Base-by-base conservation (phyloP, 1,284 basidiomycete genomes). In the Puccinia polysora region DNA sequence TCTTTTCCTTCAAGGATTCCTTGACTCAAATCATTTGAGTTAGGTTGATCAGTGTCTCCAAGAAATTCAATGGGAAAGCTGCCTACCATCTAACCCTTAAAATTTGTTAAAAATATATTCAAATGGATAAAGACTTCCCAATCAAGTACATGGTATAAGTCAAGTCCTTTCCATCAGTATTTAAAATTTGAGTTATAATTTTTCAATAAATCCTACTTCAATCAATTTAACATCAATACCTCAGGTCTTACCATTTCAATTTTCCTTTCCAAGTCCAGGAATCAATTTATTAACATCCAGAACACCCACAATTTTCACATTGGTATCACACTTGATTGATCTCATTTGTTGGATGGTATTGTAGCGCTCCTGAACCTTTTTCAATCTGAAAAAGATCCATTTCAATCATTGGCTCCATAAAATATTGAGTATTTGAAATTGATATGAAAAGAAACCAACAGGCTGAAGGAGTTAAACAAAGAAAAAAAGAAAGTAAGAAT, bases 11-110 rank as follows among this genome's bases (percentile, higher is more conserved):
- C 74, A 89, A 88, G 28, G 92, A 98, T 74, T 87, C 86, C 76
- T 83, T 98, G 74, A 98, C 97, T 85, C 85, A 95, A 74, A 96
- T 94, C 83, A 96, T 97, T 87, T 95, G 95, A 25, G 95, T 95
- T 74, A 86, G 95, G 75, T 82, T 98, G 69, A 91, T 98, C 78
- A 95, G 95, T 68, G 84, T 89, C 30, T 93, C 90, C 80, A 88
- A 89, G 75, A 96, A 97, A 80, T 83, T 85, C 1, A 83, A 87
- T 75, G 95, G 94, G 2, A 86, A 88, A 74, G 87, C 88, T 30
- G 95, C 94, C 1, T 97, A 97, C 79, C 86, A 95, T 49, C 82
- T 98, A 65, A 91, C 96, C 8, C 82, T 98, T 62, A 95, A 98
- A 82, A 97, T 73, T 28, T 73, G 79, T 25, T 78, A 80, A 76